Evolutionary conservation across 2,329 filamentous ascomycete genomes (phyloP), one percentile per base, ranked within the genome.

Genomic region (Sordariomycetes sp.): DNA sequence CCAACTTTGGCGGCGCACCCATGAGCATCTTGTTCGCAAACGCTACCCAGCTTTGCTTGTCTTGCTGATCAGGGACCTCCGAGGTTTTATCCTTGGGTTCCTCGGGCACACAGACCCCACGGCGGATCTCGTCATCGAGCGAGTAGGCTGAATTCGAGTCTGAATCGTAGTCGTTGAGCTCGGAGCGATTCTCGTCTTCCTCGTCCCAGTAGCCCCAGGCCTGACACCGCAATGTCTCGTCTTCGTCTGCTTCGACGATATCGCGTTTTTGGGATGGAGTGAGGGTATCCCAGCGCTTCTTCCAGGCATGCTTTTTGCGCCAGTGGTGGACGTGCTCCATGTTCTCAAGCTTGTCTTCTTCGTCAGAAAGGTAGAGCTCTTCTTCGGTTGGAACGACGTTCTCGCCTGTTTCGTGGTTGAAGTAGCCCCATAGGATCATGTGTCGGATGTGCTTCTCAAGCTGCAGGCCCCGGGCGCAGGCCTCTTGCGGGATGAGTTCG

Each of bases 361-460:
- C 59, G 44, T 74, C 66, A 9, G 55, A 60, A 46, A 75, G 63
- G 46, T 70, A 68, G 43, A 68, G 59, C 47, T 75, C 65, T 32
- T 69, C 63, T 32, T 63, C 51, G 8, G 54, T 61, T 3, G 72
- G 69, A 0, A 66, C 61, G 5, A 73, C 46, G 48, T 76, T 68
- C 41, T 59, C 50, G 32, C 71, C 65, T 2, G 64, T 72, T 5
- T 49, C 32, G 33, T 62, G 65, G 51, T 82, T 65, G 19, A 79
- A 57, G 47, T 70, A 70, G 1, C 82, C 82, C 63, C 72, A 84
- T 12, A 72, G 40, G 43, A 78, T 62, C 66, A 83, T 78, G 37
- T 68, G 59, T 11, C 67, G 45, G 30, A 78, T 60, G 44, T 71
- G 63, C 10, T 59, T 40, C 35, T 77, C 62, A n/a, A 84, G 50